phyloP scores from a whole-genome alignment of 192 early-diverging fungal species.

The Coemansia umbellata region DNA sequence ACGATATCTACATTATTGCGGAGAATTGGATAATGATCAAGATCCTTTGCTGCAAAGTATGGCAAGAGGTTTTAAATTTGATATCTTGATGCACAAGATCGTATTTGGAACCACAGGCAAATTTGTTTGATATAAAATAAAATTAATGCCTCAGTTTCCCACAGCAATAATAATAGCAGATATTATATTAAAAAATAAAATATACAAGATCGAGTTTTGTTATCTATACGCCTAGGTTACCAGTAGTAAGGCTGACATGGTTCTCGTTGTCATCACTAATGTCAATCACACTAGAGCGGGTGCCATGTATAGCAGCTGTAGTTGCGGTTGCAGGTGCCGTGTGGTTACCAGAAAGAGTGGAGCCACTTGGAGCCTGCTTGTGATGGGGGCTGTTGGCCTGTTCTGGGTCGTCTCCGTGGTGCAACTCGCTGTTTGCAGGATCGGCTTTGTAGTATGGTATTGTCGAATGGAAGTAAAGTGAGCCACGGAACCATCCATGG shows the following conservation, averaged over 20 bases:
- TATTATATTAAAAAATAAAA: too few species aligned
- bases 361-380: not conserved
- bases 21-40: too few species aligned
- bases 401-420: not conserved
- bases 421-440: not conserved
- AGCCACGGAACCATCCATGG: slow-evolving; percentile 31
- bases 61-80: too few species aligned
- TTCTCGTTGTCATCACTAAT: slow-evolving; percentile 24
- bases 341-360: slow-evolving; percentile 13
- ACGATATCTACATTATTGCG: too few species aligned
- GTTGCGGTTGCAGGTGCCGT: too few species aligned
- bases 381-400: not conserved
- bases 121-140: too few species aligned
- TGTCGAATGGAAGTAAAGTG: slow-evolving; percentile 21
- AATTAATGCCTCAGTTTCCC: too few species aligned
- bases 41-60: too few species aligned
- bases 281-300: not conserved
- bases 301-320: not conserved
- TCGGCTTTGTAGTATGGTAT: slow-evolving; percentile 35
- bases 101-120: too few species aligned
- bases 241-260: slow-evolving; percentile 19
- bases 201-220: too few species aligned
- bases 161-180: too few species aligned
- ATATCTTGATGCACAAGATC: too few species aligned
- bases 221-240: slow-evolving; percentile 26